phyloP scores from a whole-genome alignment of 2,329 filamentous ascomycete genomes.

The Monilinia polystroma region DNA sequence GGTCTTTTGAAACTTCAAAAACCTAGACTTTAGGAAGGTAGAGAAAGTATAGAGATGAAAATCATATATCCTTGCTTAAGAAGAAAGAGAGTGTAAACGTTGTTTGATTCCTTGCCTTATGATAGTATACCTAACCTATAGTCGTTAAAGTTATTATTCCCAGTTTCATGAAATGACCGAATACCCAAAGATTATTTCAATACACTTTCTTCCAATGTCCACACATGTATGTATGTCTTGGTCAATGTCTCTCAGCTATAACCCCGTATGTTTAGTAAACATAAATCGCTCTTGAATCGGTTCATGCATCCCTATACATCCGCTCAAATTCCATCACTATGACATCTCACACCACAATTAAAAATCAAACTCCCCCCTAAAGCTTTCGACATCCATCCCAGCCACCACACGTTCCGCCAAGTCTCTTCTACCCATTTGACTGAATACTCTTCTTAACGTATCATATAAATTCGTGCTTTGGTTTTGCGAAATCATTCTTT shows the following conservation, averaged over 20 bases:
- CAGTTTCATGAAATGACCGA: not conserved
- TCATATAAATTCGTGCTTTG: conserved; percentile 96
- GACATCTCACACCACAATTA: conserved; percentile 37
- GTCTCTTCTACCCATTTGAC: conserved; percentile 88
- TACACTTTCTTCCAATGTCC: not conserved
- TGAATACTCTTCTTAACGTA: conserved; percentile 91
- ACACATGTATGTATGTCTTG: not conserved
- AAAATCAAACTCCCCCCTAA: conserved; percentile 90
- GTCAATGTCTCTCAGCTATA: not conserved
- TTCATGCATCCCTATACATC: not conserved
- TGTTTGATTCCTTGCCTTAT: not conserved
- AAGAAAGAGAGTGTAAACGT: not conserved
- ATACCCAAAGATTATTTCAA: not conserved
- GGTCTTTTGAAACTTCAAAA: not conserved
- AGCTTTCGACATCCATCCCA: conserved; percentile 86
- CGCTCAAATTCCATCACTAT: not conserved
- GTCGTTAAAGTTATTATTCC: conserved; percentile 1
- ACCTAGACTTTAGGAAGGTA: not conserved
- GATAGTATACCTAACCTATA: not conserved
- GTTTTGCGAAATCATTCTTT: conserved; percentile 90
- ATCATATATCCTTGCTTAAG: not conserved
- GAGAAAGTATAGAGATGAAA: not conserved
- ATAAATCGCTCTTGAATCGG: not conserved
- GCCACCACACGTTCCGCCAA: conserved; percentile 82
- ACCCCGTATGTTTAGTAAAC: not conserved